Evolutionary conservation across 2,329 filamentous ascomycete species (phyloP).

Genomic region (Aureobasidium sp.): DNA sequence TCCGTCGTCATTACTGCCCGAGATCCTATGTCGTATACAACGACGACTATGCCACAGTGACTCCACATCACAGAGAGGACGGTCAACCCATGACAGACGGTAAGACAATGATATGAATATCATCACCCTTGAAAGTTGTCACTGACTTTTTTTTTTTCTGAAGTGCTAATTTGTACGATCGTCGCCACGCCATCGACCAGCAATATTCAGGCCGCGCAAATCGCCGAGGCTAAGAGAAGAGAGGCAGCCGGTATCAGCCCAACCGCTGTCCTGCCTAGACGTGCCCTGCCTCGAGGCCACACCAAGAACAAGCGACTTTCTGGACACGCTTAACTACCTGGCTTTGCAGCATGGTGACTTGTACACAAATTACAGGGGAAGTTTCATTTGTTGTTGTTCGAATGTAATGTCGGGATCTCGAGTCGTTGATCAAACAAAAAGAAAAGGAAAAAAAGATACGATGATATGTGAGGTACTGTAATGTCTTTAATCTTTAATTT

Average conservation of each 20-base stretch:
- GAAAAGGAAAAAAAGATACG: neutral
- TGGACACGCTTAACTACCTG: neutral
- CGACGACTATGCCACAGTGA: neutral
- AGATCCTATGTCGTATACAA: neutral
- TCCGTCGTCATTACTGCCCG: neutral
- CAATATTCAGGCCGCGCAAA: neutral
- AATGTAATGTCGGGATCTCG: neutral
- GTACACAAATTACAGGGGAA: neutral
- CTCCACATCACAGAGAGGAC: neutral
- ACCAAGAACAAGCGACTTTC: neutral
- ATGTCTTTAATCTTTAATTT: neutral
- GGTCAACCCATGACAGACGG: neutral
- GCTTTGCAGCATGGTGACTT: neutral
- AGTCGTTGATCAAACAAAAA: neutral
- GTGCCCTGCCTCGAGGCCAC: neutral
- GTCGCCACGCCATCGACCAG: neutral
- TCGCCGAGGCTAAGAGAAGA: neutral
- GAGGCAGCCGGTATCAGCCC: neutral
- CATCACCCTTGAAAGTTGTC: neutral
- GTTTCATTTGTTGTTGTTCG: neutral
- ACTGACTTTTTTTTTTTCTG: neutral
- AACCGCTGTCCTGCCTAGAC: neutral
- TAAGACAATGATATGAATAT: neutral
- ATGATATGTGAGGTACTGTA: neutral
- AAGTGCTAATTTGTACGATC: constrained; percentile 9